Evolutionary conservation across 805 yeast species (phyloP).

Genomic region (Candida chauliodis): DNA sequence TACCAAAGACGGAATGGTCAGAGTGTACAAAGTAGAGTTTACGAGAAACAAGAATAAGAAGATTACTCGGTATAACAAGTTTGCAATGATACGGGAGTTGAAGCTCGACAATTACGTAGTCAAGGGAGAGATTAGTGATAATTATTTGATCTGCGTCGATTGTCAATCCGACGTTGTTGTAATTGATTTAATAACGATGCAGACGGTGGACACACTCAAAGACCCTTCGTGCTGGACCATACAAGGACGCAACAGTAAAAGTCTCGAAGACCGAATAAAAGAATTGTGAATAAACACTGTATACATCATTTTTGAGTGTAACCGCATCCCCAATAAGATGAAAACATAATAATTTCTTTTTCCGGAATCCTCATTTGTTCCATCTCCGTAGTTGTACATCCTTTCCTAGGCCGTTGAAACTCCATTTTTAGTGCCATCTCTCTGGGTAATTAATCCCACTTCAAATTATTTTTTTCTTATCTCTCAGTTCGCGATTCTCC

Average conservation of each 20-base stretch:
- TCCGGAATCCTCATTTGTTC: neutral
- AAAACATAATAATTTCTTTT: too few relatives aligned
- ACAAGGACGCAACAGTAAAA: neutral
- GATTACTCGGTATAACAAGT: constrained; percentile 25
- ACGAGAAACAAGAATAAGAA: constrained; percentile 26
- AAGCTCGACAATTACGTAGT: constrained; percentile 42
- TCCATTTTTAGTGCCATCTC: too few relatives aligned
- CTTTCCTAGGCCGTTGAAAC: too few relatives aligned
- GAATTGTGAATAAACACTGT: neutral
- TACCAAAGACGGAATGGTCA: constrained; percentile 44
- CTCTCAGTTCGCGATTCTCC: too few relatives aligned
- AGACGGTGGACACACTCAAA: constrained; percentile 35
- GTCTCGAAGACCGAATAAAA: neutral
- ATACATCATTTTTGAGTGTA: neutral
- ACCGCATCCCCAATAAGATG: neutral
- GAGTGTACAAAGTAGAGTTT: constrained; percentile 34
- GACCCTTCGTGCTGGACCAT: constrained; percentile 39
- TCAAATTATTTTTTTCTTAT: too few relatives aligned
- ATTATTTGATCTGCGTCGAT: constrained; percentile 50
- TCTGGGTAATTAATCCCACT: too few relatives aligned
- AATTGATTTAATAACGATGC: constrained; percentile 60
- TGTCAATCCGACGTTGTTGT: constrained; percentile 48
- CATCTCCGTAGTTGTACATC: too few relatives aligned
- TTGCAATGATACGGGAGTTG: constrained; percentile 38
- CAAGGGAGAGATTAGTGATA: constrained; percentile 37